phyloP scores from a whole-genome alignment of 306 rosid species.

The Oemleria cerasiformis region DNA sequence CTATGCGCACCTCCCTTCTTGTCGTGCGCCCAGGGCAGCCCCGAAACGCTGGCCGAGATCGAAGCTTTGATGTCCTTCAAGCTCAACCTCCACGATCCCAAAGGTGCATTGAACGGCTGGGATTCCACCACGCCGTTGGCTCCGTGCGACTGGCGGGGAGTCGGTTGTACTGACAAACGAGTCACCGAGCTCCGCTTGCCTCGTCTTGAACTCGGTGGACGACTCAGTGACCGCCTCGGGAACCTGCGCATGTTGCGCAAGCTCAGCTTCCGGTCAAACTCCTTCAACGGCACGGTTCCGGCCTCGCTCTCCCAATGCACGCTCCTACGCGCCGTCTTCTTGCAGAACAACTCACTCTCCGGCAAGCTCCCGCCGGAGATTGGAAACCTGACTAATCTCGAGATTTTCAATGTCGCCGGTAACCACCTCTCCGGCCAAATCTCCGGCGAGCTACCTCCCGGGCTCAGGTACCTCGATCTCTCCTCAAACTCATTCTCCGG shows the following conservation, averaged over 20 bases:
- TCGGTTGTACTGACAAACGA: constrained; percentile 44
- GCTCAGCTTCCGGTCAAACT: constrained; percentile 67
- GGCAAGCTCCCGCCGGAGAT: constrained; percentile 49
- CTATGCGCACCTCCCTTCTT: constrained; percentile 44
- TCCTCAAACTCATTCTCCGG: constrained; percentile 63
- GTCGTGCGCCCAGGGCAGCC: constrained; percentile 42
- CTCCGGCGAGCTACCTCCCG: constrained; percentile 30
- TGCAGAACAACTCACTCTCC: constrained; percentile 64
- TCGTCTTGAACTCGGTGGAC: constrained; percentile 66
- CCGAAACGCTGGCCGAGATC: constrained; percentile 41
- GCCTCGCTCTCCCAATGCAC: constrained; percentile 56
- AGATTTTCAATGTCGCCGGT: constrained; percentile 54
- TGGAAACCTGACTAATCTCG: constrained; percentile 65
- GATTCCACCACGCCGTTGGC: constrained; percentile 54
- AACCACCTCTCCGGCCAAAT: constrained; percentile 52
- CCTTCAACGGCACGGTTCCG: constrained; percentile 63
- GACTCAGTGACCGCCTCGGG: constrained; percentile 38
- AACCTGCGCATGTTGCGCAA: constrained; percentile 44
- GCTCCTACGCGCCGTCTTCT: constrained; percentile 60
- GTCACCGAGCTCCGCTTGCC: constrained; percentile 61
- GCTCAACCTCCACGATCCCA: constrained; percentile 53
- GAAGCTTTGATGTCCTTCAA: constrained; percentile 55
- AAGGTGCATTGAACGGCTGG: constrained; percentile 58
- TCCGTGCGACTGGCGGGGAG: constrained; percentile 82
- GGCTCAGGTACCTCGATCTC: constrained; percentile 52